Conservation (phyloP, 306 rosid species). For the Corylus americana region DNA sequence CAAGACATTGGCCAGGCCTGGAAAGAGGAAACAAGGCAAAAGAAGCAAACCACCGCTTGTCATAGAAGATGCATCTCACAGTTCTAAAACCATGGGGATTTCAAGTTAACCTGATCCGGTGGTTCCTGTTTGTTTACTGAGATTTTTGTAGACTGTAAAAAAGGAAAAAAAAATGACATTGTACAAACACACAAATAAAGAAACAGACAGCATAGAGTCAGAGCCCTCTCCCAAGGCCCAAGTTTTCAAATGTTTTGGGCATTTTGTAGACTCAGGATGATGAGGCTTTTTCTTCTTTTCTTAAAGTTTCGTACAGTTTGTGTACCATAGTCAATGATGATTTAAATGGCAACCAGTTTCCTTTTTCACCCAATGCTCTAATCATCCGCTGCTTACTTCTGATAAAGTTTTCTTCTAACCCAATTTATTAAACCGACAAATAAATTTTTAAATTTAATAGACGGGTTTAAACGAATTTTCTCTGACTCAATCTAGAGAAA, state of each 20-base stretch:
- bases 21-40: conserved; percentile 68
- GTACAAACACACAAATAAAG: conserved; percentile 28
- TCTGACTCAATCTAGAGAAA: no score
- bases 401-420: no score
- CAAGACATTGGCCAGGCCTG: conserved; percentile 74
- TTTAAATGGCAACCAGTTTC: conserved; percentile 19
- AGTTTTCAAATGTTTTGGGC: conserved; percentile 53
- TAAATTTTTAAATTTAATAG: no score
- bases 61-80: conserved; percentile 86
- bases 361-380: neutral
- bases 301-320: conserved; percentile 21
- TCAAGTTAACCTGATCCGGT: conserved; percentile 4
- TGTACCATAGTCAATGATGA: conserved; percentile 41
- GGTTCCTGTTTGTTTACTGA: conserved; percentile 24
- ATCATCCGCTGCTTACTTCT: no score
- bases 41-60: conserved; percentile 54
- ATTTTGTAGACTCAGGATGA: conserved; percentile 61
- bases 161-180: conserved; percentile 3
- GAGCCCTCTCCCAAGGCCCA: conserved; percentile 87
- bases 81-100: conserved; percentile 38
- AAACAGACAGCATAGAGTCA: conserved; percentile 28
- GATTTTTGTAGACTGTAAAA: conserved; percentile 30
- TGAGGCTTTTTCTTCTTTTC: conserved; percentile 52
- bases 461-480: no score
- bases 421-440: no score